A percentile compares a stretch with the other conserved stretches of the same genome.
These are phyloP conservation scores for Pilaira anomala DNA, from an alignment of 192 early-diverging fungal genomes.

Conservation along the genomic window DNA sequence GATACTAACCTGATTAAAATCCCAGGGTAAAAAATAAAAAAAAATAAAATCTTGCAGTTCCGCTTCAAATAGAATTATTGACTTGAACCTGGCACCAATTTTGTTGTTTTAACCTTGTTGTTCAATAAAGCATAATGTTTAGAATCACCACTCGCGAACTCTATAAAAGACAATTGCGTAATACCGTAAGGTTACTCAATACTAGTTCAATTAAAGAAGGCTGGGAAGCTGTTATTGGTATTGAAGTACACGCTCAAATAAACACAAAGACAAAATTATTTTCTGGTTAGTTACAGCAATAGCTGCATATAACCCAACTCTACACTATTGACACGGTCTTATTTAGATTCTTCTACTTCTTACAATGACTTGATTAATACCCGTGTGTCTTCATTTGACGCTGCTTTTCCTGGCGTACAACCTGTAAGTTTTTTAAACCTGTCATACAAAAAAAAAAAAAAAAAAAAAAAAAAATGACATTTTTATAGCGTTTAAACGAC, in stretches of 20 bases:
- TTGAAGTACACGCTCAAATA: constrained; percentile 90
- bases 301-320: neutral
- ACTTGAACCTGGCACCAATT: no score
- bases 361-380: constrained; percentile 70
- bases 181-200: neutral
- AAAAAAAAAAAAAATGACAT: neutral
- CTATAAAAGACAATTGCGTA: neutral
- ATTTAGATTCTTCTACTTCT: constrained; percentile 38
- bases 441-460: neutral
- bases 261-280: constrained; percentile 78
- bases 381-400: constrained; percentile 71
- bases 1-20: no score
- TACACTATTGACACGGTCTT: neutral
- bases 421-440: constrained; percentile 51
- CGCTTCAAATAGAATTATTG: no score
- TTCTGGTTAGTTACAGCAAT: constrained; percentile 61
- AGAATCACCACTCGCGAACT: neutral
- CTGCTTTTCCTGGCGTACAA: constrained; percentile 82
- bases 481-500: constrained; percentile 60
- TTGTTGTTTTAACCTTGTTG: no score
- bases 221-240: constrained; percentile 77
- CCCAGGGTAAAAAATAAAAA: no score
- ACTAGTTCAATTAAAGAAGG: constrained; percentile 17
- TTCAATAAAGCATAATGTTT: neutral
- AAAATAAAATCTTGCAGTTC: no score